Evolutionary conservation across 768 basidiomycete species (phyloP), one percentile per base, ranked within the genome.

Genomic region (Kwoniella sp.): DNA sequence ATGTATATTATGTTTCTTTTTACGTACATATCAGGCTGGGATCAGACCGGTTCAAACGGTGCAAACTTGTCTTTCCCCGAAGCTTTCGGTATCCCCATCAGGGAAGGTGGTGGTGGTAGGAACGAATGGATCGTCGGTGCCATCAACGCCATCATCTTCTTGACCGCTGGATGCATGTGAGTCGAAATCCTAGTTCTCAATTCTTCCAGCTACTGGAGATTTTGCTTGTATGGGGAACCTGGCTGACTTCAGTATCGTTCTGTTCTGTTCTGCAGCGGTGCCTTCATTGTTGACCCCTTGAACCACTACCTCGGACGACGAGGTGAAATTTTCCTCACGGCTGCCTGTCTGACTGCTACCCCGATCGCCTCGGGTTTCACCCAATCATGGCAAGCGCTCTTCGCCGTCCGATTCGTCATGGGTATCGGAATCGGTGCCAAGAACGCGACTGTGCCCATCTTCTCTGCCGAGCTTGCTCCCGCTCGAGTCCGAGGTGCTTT

Each of bases 401-500:
- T 73, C 26, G 72, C 65, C 34, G 56, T 72, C 41, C 71, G 77
- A 51, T 66, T 74, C 58, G 55, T 78, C 31, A 66, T 78, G 66
- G 77, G 76, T 59, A 69, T 77, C 34, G 76, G 72, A 26, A 79
- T 81, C 62, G 81, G 81, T 31, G 70, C 73, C 25, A 80, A 82
- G 65, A 70, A 70, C 7, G 72, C 78, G 0, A 81, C 88, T 0
- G 86, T 86, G 0, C 88, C 88, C n/a, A 84, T 89, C 20, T 89
- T 87, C 63, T 86, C 88, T 0, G 88, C 89, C 1, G 90, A 97
- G 80, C 88, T 89, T 72, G 84, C 88, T 0, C 94, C 94, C 0
- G 87, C 92, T 0, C 81, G 82, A n/a, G 91, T 96, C 62, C 87
- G 94, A 73, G 93, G 93, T 62, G 92, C 88, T 2, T 86, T 95